Conservation (phyloP, 768 basidiomycete species). For the Mycena leptocephala region DNA sequence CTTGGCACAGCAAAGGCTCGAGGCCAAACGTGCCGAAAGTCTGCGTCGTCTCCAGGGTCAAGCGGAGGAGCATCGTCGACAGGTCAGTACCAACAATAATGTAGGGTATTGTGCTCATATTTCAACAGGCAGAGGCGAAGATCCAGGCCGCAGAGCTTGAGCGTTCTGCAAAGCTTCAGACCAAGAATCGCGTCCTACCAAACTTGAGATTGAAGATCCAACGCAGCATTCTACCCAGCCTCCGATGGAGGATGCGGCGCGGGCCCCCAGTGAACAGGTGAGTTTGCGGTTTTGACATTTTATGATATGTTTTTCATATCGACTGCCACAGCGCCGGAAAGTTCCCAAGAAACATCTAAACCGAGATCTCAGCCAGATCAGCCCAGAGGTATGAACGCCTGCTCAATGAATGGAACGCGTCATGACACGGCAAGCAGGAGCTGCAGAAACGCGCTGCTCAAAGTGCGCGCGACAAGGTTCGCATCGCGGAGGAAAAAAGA, state of each 20-base stretch:
- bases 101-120: background rate
- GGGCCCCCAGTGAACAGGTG: background rate
- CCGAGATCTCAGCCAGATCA: constrained; percentile 23
- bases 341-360: constrained; percentile 1
- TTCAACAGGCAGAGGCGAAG: constrained; percentile 26
- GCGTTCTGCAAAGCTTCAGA: background rate
- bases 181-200: background rate
- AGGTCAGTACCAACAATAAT: constrained; percentile 23
- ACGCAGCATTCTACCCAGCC: background rate
- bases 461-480: constrained; percentile 56
- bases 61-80: constrained; percentile 42
- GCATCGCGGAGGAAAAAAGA: constrained; percentile 46
- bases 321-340: constrained; percentile 8
- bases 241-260: background rate
- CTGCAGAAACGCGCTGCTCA: constrained; percentile 53
- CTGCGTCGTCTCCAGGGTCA: constrained; percentile 42
- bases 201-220: background rate
- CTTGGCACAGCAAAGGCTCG: constrained; percentile 21
- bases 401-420: background rate
- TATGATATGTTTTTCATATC: background rate
- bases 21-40: constrained; percentile 41
- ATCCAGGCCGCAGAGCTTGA: background rate
- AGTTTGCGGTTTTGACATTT: background rate
- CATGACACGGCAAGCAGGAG: constrained; percentile 40
- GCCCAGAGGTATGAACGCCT: constrained; percentile 21